Evolutionary conservation across 257 asterid genomes (phyloP).

Genomic region (Fraxinus quadrangulata): DNA sequence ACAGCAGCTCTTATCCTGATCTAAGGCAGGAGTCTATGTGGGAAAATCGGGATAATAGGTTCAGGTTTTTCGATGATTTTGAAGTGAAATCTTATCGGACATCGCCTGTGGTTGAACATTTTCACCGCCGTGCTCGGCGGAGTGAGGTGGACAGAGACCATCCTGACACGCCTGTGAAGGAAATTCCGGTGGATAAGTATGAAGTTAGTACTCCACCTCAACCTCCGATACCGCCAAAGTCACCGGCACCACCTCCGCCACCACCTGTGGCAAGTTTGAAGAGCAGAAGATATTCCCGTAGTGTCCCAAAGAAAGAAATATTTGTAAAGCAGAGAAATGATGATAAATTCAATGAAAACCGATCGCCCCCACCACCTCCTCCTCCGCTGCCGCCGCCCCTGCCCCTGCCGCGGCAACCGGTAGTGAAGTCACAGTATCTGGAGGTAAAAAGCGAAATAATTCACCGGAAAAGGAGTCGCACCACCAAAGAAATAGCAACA

Average conservation of each 20-base stretch:
- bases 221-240: constrained; percentile 27
- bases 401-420: constrained; percentile 5
- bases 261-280: constrained; percentile 36
- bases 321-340: constrained; percentile 35
- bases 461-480: constrained; percentile 55
- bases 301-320: constrained; percentile 44
- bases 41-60: constrained; percentile 50
- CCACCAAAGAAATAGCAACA: constrained; percentile 67
- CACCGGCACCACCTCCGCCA: constrained; percentile 40
- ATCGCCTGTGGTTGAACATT: constrained; percentile 25
- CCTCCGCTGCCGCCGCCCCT: no score
- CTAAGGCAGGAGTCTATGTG: constrained; percentile 52
- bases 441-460: constrained; percentile 33
- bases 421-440: constrained; percentile 14
- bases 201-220: constrained; percentile 39
- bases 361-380: constrained; percentile 34
- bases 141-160: constrained; percentile 28
- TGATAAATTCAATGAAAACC: constrained; percentile 28
- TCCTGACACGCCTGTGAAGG: constrained; percentile 35
- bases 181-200: constrained; percentile 66
- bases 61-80: constrained; percentile 59
- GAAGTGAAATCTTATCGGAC: constrained; percentile 54
- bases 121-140: constrained; percentile 31
- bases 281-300: constrained; percentile 51
- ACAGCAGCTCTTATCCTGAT: constrained; percentile 80